Evolutionary conservation across 2,329 filamentous ascomycete species (phyloP), one percentile per base, ranked within the genome.

Genomic region (Fusarium brevicatenulatum): DNA sequence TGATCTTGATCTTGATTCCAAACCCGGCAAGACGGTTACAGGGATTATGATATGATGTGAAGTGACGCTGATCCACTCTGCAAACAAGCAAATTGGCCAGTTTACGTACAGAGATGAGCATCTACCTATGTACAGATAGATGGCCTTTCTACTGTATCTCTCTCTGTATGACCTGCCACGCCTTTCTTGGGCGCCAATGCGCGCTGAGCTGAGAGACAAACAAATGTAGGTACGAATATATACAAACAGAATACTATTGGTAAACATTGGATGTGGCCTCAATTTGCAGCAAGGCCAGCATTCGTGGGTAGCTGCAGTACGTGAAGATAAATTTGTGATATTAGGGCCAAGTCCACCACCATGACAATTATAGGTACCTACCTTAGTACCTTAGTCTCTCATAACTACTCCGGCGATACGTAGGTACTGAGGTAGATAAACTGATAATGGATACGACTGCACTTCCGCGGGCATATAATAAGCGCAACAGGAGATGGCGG

Each of bases 61-160:
- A 36, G 50, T 54, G 34, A 40, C 50, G 46, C 42, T 40, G 53
- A 34, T 36, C 44, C 68, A 47, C 63, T 65, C 34, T 56, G 42
- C 44, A 42, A 52, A 40, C 19, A 46, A 66, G 40, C 44, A 52
- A 63, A 49, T 63, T 54, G 53, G 49, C n/a, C 40, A 44, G 40
- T 63, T 73, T 68, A 63, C 62, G 49, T 71, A 63, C 57, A 54
- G 30, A 44, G 43, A 30, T 62, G 47, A 59, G 50, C 49, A 47
- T 56, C 30, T 28, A 28, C 28, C 28, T 28, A 25, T 43, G 68
- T 44, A 49, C 28, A 49, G 37, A 57, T 44, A 46, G 37, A 54
- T 44, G 25, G 36, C 23, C 23, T 40, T 54, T 13, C 36, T 39
- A 21, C 43, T 28, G 23, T 46, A 28, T 28, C 34, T 28, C 42